A percentile compares a stretch with the other conserved stretches of the same genome.
Evolutionary conservation across 2,329 filamentous ascomycete genomes (phyloP).

Genomic region (Diaporthe citriasiana): DNA sequence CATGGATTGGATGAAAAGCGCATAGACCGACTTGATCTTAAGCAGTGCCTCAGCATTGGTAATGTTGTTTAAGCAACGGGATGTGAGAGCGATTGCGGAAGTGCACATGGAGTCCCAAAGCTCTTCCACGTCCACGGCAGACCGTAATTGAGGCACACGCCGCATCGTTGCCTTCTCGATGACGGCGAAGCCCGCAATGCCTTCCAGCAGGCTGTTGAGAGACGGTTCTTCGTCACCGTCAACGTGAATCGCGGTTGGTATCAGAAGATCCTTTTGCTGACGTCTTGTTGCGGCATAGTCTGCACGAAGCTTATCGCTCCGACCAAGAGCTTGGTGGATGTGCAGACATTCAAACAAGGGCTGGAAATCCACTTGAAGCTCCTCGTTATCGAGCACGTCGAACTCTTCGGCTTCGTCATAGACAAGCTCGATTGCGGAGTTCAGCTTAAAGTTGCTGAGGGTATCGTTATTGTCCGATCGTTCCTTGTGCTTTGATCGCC

Average conservation of each 20-base stretch:
- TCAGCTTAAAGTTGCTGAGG: slow-evolving; percentile 87
- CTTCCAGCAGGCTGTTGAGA: slow-evolving; percentile 91
- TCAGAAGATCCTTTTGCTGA: slow-evolving; percentile 90
- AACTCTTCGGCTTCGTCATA: slow-evolving; percentile 97
- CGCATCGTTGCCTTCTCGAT: slow-evolving; percentile 96
- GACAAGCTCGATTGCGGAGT: slow-evolving; percentile 95
- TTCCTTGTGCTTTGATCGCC: slow-evolving; percentile 85
- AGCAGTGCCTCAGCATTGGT: slow-evolving; percentile 89
- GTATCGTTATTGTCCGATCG: slow-evolving; percentile 82
- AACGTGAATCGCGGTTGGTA: slow-evolving; percentile 82
- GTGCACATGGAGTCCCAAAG: slow-evolving; percentile 99
- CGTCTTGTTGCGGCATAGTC: slow-evolving; percentile 94
- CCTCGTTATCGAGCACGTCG: slow-evolving; percentile 94
- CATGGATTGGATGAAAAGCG: slow-evolving; percentile 98
- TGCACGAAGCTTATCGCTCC: slow-evolving; percentile 89
- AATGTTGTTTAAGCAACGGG: slow-evolving; percentile 82
- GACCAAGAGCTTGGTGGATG: slow-evolving; percentile 94
- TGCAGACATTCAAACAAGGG: slow-evolving; percentile 95
- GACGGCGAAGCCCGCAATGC: slow-evolving; percentile 96
- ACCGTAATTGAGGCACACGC: slow-evolving; percentile 85
- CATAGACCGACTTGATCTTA: slow-evolving; percentile 95
- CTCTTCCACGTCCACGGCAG: slow-evolving; percentile 92
- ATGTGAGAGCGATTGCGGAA: slow-evolving; percentile 84
- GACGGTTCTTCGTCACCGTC: slow-evolving; percentile 86
- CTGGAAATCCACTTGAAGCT: slow-evolving; percentile 93